A percentile compares a stretch with the other conserved stretches of the same genome.
Conservation (phyloP, 352 stramenopile species). For the Phytophthora fragariae region DNA sequence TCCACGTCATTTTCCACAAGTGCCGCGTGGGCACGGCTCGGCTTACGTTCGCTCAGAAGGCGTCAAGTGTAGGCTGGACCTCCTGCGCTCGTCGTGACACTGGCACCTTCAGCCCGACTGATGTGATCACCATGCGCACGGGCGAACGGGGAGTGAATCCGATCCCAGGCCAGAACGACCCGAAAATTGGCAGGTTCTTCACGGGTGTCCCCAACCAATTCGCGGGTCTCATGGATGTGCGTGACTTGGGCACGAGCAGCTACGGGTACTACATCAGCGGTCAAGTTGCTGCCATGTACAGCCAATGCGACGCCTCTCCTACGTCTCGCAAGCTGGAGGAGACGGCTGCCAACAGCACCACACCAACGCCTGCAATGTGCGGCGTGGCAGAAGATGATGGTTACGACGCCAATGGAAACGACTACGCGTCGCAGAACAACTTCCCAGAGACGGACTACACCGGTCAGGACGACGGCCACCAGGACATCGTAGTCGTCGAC, state of each 20-base stretch:
- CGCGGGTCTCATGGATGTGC: constrained; percentile 55
- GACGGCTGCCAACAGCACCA: constrained; percentile 4
- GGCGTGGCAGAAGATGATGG: constrained; percentile 18
- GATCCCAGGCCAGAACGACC: constrained; percentile 41
- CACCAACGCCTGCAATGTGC: constrained; percentile 13
- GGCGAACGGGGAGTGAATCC: constrained; percentile 44
- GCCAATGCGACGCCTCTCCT: constrained; percentile 42
- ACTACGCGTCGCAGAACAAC: constrained; percentile 38
- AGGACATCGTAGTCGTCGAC: constrained; percentile 30
- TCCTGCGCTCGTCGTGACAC: constrained; percentile 55
- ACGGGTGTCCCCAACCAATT: constrained; percentile 45
- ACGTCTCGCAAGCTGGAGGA: constrained; percentile 37
- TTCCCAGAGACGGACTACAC: constrained; percentile 38
- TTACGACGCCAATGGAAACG: constrained; percentile 27
- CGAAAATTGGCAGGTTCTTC: constrained; percentile 48
- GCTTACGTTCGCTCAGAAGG: constrained; percentile 63
- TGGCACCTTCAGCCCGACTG: constrained; percentile 52
- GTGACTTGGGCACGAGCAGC: constrained; percentile 56
- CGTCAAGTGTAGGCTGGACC: constrained; percentile 50
- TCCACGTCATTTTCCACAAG: constrained; percentile 78
- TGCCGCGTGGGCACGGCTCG: constrained; percentile 58
- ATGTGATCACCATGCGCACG: constrained; percentile 56
- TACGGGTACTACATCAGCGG: constrained; percentile 69
- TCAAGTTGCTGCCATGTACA: constrained; percentile 55
- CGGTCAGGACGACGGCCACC: constrained; percentile 30